A percentile compares a stretch with the other conserved stretches of the same genome.
These are phyloP conservation scores for Globisporangium apiculatum DNA, from an alignment of 352 stramenopile species.

Conservation along the genomic window DNA sequence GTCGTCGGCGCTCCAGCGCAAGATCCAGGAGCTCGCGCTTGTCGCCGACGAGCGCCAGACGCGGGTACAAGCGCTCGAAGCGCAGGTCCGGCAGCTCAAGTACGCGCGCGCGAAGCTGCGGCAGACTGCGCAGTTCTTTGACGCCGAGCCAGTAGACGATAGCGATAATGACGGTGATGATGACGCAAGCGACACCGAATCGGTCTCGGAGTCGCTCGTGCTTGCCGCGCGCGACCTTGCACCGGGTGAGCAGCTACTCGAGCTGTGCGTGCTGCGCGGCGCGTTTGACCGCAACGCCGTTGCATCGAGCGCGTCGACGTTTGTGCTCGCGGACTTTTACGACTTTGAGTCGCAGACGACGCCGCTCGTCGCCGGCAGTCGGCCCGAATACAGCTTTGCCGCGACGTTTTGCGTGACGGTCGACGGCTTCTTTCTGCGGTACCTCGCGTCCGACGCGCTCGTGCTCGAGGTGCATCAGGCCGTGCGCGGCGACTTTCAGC, in stretches of 20 bases:
- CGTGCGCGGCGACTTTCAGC: slow-evolving; percentile 81
- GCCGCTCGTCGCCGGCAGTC: slow-evolving; percentile 69
- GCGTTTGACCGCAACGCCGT: slow-evolving; percentile 67
- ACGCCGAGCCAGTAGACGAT: slow-evolving; percentile 16
- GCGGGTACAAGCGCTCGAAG: slow-evolving; percentile 78
- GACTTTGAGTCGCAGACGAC: slow-evolving; percentile 93
- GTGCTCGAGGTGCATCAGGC: slow-evolving; percentile 87
- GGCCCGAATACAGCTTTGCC: slow-evolving; percentile 88
- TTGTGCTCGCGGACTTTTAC: slow-evolving; percentile 92
- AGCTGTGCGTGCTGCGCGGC: slow-evolving; percentile 81
- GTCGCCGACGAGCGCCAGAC: slow-evolving; percentile 78
- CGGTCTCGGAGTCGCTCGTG: slow-evolving; percentile 59
- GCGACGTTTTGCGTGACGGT: slow-evolving; percentile 89
- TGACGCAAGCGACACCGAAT: slow-evolving; percentile 32
- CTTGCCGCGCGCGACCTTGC: slow-evolving; percentile 50
- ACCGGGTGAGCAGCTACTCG: slow-evolving; percentile 88
- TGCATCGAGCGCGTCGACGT: slow-evolving; percentile 74
- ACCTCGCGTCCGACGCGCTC: slow-evolving; percentile 83
- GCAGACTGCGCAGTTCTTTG: slow-evolving; percentile 17
- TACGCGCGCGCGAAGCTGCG: slow-evolving; percentile 60
- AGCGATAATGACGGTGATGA: slow-evolving; percentile 25
- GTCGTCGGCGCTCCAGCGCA: slow-evolving; percentile 64
- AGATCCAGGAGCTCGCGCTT: slow-evolving; percentile 83
- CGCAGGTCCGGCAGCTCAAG: slow-evolving; percentile 82
- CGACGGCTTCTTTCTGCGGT: slow-evolving; percentile 90